Percentiles rank a stretch among this genome's conserved stretches.
phyloP scores from a whole-genome alignment of 441 rosid species.

The Rhodomyrtus psidioides region DNA sequence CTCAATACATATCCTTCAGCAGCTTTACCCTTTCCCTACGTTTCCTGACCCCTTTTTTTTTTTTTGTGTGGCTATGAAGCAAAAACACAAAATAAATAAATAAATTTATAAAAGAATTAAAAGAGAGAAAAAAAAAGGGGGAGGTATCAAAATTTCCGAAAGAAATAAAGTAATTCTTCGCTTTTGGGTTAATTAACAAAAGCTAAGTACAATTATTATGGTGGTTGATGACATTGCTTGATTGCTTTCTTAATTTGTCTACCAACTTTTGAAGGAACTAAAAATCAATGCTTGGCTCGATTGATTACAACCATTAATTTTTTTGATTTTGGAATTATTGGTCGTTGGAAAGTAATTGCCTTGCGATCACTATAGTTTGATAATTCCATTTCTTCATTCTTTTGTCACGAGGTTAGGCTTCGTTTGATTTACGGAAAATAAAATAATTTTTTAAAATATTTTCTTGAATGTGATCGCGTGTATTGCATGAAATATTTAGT shows the following conservation, averaged over 20 bases:
- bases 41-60: background rate
- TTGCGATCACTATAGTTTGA: background rate
- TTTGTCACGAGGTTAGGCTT: background rate
- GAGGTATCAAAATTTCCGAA: background rate
- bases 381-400: background rate
- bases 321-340: background rate
- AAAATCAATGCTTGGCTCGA: background rate
- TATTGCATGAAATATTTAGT: background rate
- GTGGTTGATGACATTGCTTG: background rate
- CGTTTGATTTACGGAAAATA: background rate
- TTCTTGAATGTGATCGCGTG: too few species aligned
- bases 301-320: background rate
- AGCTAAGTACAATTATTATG: background rate
- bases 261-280: background rate
- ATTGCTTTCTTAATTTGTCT: background rate
- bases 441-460: too few species aligned
- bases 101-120: background rate
- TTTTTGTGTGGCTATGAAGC: background rate
- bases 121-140: background rate
- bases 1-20: background rate
- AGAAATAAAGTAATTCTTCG: background rate
- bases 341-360: background rate
- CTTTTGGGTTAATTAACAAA: background rate
- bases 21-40: background rate
- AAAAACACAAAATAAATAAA: background rate